phyloP scores from a whole-genome alignment of 345 rosid genomes.

The Citrus medica region DNA sequence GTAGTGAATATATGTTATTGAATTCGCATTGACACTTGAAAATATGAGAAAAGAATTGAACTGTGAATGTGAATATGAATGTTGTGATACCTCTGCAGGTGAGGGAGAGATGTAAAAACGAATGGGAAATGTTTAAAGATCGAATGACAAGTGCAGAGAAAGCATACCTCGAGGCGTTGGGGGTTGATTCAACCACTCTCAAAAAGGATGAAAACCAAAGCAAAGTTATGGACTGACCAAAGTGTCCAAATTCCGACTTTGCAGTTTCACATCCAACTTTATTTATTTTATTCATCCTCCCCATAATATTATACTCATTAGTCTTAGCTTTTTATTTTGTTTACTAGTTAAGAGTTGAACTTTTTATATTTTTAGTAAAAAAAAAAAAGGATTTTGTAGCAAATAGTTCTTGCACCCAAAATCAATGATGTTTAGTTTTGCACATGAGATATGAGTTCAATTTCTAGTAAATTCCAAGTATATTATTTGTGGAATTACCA shows the following conservation, averaged over 20 bases:
- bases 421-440: not conserved
- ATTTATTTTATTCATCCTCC: not conserved
- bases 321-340: not conserved
- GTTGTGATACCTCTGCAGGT: slow-evolving; percentile 39
- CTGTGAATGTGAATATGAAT: not conserved
- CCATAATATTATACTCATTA: not conserved
- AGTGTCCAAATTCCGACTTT: not conserved
- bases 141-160: slow-evolving; percentile 60
- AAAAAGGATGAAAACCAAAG: slow-evolving; percentile 16
- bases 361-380: not conserved
- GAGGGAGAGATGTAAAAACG: slow-evolving; percentile 77
- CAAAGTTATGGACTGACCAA: not conserved
- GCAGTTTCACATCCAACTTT: not conserved
- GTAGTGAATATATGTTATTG: slow-evolving; percentile 1
- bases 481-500: no score
- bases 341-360: not conserved
- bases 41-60: not conserved
- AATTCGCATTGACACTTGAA: not conserved
- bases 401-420: not conserved
- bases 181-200: slow-evolving; percentile 24
- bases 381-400: not conserved
- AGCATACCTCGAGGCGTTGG: slow-evolving; percentile 45
- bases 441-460: no score
- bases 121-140: slow-evolving; percentile 79
- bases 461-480: no score